Percentiles rank a stretch among this genome's conserved stretches.
Conservation (phyloP, 352 stramenopile species). For the Phytophthora tubulina region DNA sequence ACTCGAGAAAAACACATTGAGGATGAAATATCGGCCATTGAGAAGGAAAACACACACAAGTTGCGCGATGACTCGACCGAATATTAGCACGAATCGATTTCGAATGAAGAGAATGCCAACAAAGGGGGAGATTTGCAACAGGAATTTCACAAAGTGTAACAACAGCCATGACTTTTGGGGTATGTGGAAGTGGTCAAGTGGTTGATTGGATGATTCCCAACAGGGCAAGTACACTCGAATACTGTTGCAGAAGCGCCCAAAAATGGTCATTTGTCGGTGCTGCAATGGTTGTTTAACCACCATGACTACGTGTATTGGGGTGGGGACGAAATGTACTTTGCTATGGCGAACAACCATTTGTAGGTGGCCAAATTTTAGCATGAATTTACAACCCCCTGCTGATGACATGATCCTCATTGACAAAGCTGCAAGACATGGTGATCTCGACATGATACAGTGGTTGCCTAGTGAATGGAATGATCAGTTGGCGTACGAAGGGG, state of each 20-base stretch:
- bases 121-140: too few relatives aligned
- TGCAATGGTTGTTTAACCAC: constrained; percentile 45
- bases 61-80: too few relatives aligned
- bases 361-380: constrained; percentile 34
- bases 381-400: constrained; percentile 17
- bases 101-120: too few relatives aligned
- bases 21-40: constrained; percentile 31
- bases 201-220: constrained; percentile 23
- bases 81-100: too few relatives aligned
- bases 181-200: constrained; percentile 34
- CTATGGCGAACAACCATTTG: constrained; percentile 34
- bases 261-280: constrained; percentile 37
- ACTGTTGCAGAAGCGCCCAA: constrained; percentile 24
- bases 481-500: constrained; percentile 36
- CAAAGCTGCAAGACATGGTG: constrained; percentile 35
- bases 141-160: too few relatives aligned
- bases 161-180: too few relatives aligned
- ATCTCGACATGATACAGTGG: constrained; percentile 46
- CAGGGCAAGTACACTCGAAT: constrained; percentile 27
- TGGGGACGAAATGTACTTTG: constrained; percentile 41
- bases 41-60: constrained; percentile 34
- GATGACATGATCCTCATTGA: constrained; percentile 42
- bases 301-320: constrained; percentile 46
- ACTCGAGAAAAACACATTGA: constrained; percentile 35
- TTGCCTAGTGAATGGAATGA: constrained; percentile 28